Base-by-base conservation (phyloP, 2,329 filamentous ascomycete genomes). In the Penicillium sp. region DNA sequence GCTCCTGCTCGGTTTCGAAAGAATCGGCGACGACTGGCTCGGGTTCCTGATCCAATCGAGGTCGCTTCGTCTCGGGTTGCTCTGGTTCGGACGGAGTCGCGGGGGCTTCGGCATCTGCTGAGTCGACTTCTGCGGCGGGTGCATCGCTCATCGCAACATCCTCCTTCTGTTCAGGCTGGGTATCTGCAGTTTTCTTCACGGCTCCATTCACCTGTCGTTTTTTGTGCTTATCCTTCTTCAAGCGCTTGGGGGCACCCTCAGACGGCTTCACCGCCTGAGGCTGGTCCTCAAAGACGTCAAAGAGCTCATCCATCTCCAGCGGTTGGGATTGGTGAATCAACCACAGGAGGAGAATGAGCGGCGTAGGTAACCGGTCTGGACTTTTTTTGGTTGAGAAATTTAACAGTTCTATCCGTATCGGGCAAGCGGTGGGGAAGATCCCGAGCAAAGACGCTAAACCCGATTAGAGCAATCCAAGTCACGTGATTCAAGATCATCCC, bases 1-100 rank as follows among this genome's bases (percentile, higher is more conserved):
- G 84, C 60, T 92, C 95, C 76, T 96, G 87, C 69, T 94, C 92
- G 13, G 94, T 97, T 77, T 97, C 87, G 73, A 99, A 99, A 13
- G 88, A 86, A 77, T 99, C 94, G 21, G 93, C 91, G 65, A 97
- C 84, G 45, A 97, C 87, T 6, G 93, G 90, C 58, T 87, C 88
- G 10, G 84, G 84, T 65, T 88, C 88, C 51, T 80, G 77, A 59
- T 86, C 81, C 55, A 76, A 68, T 60, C 79, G 75, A 60, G 72
- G 73, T 46, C 78, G 76, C 66, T 80, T 82, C 56, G 70, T 68
- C 58, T 72, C 76, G 49, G 72, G 78, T 59, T 70, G 73, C 48
- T 68, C 69, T 35, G 73, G 66, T 32, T 71, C 72, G 44, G 68
- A 61, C 15, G 67, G 59, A 29, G 59, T 53, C 13, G 59, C 55